Percentiles rank a stretch among this genome's conserved stretches.
These are phyloP conservation scores for Andrographis paniculata DNA, from an alignment of 305 asterid species.

Conservation along the genomic window DNA sequence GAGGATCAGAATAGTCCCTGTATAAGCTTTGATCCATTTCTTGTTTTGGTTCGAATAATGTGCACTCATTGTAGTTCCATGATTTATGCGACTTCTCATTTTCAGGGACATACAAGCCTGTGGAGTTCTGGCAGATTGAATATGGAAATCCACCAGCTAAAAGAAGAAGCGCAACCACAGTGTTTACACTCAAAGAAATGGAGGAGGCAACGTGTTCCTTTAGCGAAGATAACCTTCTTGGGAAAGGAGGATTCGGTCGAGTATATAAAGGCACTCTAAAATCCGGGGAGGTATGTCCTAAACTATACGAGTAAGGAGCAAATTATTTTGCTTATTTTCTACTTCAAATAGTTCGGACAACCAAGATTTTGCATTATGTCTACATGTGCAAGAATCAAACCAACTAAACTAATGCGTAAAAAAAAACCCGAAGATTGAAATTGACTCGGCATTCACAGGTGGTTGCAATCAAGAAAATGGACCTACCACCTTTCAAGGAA, in stretches of 20 bases:
- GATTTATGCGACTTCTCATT: conserved; percentile 9
- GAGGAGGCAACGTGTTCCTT: conserved; percentile 73
- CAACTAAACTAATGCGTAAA: conserved; percentile 2
- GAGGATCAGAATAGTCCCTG: conserved; percentile 78
- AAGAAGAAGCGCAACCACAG: conserved; percentile 63
- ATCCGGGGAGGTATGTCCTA: conserved; percentile 67
- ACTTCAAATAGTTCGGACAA: no score
- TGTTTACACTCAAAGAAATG: conserved; percentile 77
- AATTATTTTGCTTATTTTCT: no score
- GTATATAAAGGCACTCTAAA: conserved; percentile 82
- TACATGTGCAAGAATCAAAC: not conserved
- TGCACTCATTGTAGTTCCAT: conserved; percentile 1
- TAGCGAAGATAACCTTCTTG: conserved; percentile 71
- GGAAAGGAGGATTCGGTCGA: conserved; percentile 92
- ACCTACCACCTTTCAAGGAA: conserved; percentile 64
- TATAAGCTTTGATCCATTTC: conserved; percentile 20
- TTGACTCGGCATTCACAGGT: conserved; percentile 33
- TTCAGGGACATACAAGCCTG: conserved; percentile 86
- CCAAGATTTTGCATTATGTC: no score
- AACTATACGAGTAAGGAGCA: no score
- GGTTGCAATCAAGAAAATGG: conserved; percentile 97
- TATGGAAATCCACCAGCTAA: conserved; percentile 59
- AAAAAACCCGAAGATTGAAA: not conserved
- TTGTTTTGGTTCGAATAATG: conserved; percentile 1
- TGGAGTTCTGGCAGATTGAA: conserved; percentile 71